Evolutionary conservation across 1,139 yeast species (phyloP), one percentile per base, ranked within the genome.

Genomic region (Hemisphaericaspora xylanilytica): DNA sequence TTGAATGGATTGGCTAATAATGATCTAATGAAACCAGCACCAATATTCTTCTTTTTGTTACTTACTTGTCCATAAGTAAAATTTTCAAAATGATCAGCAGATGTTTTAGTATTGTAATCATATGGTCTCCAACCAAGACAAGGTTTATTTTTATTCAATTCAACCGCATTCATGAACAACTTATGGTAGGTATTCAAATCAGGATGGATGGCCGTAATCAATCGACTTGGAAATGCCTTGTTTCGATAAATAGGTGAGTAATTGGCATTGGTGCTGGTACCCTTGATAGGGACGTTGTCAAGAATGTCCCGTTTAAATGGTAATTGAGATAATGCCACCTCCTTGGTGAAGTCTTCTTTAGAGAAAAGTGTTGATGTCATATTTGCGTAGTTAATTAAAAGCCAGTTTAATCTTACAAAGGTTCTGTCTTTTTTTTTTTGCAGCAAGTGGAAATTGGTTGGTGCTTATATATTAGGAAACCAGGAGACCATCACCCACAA

Each of bases 101-200:
- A 51, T 9, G 36, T 42, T 13, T 52, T 50, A 8, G 50, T 46
- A 5, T 36, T 28, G 38, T 61, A 56, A 45, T 65, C 51, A 42
- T 55, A 61, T 18, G 55, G 48, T 31, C 70, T 45, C 24, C 46
- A 49, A 1, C 65, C 63, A 32, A 67, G 48, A 42, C 69, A 62
- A 1, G 63, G 65, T n/a, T 47, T 45, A 28, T 54, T 46, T 4
- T 47, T 50, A 33, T 45, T 51, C 12, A 39, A 12, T 10, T 37
- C 39, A 6, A 51, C 67, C 3, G 69, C 55, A 35, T 49, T 44
- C 37, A 51, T 49, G 48, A 65, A 61, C 25, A 62, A 42, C 26
- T 55, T 55, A 29, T 53, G 52, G 40, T 61, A 63, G 6, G 70
- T 65, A 36, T 57, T 51, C 32, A 64, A 49, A 6, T 51, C 57